A percentile compares a stretch with the other conserved stretches of the same genome.
These are phyloP conservation scores for Poteriospumella lacustris DNA, from an alignment of 108 stramenopile species.

Conservation along the genomic window DNA sequence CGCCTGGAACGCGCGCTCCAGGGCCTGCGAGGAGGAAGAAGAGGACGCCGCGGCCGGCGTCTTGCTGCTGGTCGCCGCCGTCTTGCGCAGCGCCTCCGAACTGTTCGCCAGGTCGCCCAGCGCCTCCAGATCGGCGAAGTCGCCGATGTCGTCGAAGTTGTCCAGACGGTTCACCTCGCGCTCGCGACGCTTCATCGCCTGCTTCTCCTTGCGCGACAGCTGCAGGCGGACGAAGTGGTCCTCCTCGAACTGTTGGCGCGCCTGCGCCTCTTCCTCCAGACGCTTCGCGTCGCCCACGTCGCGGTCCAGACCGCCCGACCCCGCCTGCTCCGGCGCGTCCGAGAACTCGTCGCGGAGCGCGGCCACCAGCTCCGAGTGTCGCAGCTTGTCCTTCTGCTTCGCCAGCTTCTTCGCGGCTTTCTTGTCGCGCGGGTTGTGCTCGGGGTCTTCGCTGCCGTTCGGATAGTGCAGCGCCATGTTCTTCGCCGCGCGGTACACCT, in stretches of 20 bases:
- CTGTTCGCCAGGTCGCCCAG: slow-evolving; percentile 54
- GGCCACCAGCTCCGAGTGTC: slow-evolving; percentile 34
- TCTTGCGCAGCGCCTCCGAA: slow-evolving; percentile 63
- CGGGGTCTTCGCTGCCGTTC: not conserved
- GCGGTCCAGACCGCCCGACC: slow-evolving; percentile 12
- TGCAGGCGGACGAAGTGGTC: slow-evolving; percentile 46
- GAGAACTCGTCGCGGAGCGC: slow-evolving; percentile 43
- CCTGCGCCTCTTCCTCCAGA: slow-evolving; percentile 37
- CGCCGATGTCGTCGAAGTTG: slow-evolving; percentile 52
- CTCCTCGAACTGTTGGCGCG: slow-evolving; percentile 58
- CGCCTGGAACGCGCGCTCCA: slow-evolving; percentile 19
- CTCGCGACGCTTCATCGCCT: slow-evolving; percentile 41
- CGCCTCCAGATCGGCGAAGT: slow-evolving; percentile 60
- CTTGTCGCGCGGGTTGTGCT: slow-evolving; percentile 49
- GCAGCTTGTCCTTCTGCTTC: slow-evolving; percentile 30
- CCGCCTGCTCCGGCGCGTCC: slow-evolving; percentile 34
- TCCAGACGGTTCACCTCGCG: slow-evolving; percentile 55
- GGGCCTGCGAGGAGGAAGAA: slow-evolving; percentile 31
- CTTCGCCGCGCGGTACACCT: slow-evolving; percentile 28
- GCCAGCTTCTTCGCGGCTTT: slow-evolving; percentile 74
- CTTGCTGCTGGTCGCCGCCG: slow-evolving; percentile 34
- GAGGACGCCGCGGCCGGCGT: slow-evolving; percentile 2
- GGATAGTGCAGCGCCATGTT: not conserved
- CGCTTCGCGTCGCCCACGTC: slow-evolving; percentile 35
- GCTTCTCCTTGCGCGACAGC: slow-evolving; percentile 41